phyloP scores from a whole-genome alignment of 148 eudicot species.

The Polygonum maritimum region DNA sequence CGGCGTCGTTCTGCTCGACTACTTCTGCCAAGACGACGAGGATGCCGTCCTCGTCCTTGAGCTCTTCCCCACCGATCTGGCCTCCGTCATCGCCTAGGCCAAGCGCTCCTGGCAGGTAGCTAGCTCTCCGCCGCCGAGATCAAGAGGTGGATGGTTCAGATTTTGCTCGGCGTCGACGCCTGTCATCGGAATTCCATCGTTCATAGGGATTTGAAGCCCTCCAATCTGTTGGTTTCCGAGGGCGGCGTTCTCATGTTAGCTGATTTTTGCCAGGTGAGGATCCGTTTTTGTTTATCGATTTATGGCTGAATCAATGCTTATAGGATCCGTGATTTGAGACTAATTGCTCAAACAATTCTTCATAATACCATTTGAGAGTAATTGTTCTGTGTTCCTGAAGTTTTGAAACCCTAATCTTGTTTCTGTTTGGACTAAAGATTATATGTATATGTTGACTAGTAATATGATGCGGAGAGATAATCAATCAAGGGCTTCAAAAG shows the following conservation, averaged over 20 bases:
- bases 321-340: not conserved
- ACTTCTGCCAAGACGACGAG: constrained; percentile 71
- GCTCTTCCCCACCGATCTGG: constrained; percentile 51
- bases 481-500: not conserved
- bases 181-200: constrained; percentile 75
- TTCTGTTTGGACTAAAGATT: not conserved
- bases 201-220: constrained; percentile 86
- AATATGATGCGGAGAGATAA: no score
- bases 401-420: not conserved
- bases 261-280: constrained; percentile 85
- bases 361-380: not conserved
- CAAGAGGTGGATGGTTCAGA: constrained; percentile 84
- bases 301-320: not conserved
- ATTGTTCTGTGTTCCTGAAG: no score
- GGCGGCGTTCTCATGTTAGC: constrained; percentile 86
- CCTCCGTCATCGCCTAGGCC: constrained; percentile 37
- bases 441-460: not conserved
- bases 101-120: constrained; percentile 49
- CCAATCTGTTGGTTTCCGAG: constrained; percentile 66
- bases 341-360: not conserved
- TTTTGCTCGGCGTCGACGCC: constrained; percentile 66
- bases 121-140: constrained; percentile 49
- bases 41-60: constrained; percentile 86
- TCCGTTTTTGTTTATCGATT: not conserved
- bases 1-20: constrained; percentile 66